Evolutionary conservation across 257 asterid species (phyloP).

Genomic region (Lycium barbarum): DNA sequence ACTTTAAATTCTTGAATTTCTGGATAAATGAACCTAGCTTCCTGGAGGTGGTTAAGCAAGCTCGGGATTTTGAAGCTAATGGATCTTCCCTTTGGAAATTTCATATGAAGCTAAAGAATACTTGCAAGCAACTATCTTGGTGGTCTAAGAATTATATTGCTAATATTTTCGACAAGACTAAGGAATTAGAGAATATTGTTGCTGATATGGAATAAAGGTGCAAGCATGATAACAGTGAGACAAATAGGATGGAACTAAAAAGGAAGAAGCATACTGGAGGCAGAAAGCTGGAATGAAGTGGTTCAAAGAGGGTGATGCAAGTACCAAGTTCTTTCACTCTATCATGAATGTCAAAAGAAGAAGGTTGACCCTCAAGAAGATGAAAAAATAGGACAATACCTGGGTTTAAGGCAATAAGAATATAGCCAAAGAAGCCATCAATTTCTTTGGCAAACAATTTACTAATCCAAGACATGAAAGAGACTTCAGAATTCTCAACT

Average conservation of each 20-base stretch:
- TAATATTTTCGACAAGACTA: background rate
- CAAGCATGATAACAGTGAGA: background rate
- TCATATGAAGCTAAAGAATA: background rate
- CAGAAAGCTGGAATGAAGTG: background rate
- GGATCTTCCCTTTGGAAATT: background rate
- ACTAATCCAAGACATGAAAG: background rate
- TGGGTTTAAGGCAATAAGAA: background rate
- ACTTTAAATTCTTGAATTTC: background rate
- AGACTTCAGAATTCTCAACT: background rate
- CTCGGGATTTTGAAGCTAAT: background rate
- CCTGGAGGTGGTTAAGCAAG: background rate
- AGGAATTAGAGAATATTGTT: background rate
- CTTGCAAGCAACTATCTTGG: background rate
- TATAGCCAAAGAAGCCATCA: background rate
- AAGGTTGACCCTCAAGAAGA: background rate
- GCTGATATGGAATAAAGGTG: background rate
- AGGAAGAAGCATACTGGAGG: background rate
- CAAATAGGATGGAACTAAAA: background rate
- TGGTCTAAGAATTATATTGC: background rate
- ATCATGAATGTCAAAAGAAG: background rate
- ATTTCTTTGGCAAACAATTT: background rate
- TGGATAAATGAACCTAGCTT: no score
- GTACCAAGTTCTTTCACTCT: background rate
- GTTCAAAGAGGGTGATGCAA: background rate
- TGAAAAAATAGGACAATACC: no score